These are phyloP conservation scores for Saprolegnia parasitica DNA, from an alignment of 352 stramenopile species.

Conservation along the genomic window DNA sequence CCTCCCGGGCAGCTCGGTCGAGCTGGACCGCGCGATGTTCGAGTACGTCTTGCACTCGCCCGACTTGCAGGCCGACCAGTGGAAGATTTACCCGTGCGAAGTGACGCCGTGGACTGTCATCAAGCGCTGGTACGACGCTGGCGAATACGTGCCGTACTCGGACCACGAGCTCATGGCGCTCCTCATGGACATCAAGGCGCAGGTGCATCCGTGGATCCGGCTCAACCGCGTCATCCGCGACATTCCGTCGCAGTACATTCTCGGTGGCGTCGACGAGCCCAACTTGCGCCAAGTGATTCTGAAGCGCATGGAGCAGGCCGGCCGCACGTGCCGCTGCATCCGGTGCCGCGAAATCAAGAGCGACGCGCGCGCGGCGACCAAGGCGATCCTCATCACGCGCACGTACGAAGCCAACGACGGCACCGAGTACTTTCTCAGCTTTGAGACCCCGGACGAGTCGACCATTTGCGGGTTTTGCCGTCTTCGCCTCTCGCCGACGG, in stretches of 20 bases:
- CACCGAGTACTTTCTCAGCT: conserved; percentile 90
- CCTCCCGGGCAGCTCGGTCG: conserved; percentile 74
- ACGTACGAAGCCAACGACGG: conserved; percentile 84
- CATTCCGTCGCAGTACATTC: conserved; percentile 92
- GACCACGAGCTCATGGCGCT: conserved; percentile 86
- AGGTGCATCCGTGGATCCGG: conserved; percentile 93
- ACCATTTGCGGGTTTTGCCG: conserved; percentile 90
- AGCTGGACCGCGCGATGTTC: conserved; percentile 88
- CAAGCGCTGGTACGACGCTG: conserved; percentile 87
- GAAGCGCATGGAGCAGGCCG: conserved; percentile 70
- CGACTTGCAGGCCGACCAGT: conserved; percentile 90
- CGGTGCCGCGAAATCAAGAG: conserved; percentile 89
- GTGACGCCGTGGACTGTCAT: conserved; percentile 89
- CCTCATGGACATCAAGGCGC: conserved; percentile 84
- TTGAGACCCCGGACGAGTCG: conserved; percentile 82
- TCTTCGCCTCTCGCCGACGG: conserved; percentile 66
- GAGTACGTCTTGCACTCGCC: conserved; percentile 83
- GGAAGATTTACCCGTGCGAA: conserved; percentile 94
- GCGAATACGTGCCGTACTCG: conserved; percentile 84
- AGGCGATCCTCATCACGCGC: conserved; percentile 63
- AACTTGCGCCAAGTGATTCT: conserved; percentile 88
- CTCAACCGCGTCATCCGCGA: conserved; percentile 92
- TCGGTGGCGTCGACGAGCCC: conserved; percentile 88
- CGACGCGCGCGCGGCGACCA: conserved; percentile 69
- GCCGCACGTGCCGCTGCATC: conserved; percentile 84